phyloP scores from a whole-genome alignment of 805 yeast species.

The Pichia rugopelliculosa region DNA sequence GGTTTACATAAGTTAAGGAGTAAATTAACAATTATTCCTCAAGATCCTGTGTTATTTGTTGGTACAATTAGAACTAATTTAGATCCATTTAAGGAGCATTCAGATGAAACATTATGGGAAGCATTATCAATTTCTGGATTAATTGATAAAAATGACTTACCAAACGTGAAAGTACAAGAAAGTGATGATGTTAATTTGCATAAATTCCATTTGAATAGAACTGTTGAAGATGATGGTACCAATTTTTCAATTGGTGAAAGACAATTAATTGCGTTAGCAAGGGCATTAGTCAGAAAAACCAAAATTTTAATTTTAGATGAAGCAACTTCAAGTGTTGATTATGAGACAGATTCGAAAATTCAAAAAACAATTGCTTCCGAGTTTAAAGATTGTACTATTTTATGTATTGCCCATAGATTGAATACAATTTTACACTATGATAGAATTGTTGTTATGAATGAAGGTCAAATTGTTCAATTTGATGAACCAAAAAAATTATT shows the following conservation, averaged over 20 bases:
- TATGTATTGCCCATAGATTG: conserved; percentile 68
- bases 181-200: conserved; percentile 29
- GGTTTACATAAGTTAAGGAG: conserved; percentile 51
- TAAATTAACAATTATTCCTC: conserved; percentile 60
- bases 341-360: conserved; percentile 59
- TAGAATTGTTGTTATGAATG: conserved; percentile 50
- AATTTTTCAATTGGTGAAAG: conserved; percentile 70
- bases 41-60: conserved; percentile 59
- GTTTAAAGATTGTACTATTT: conserved; percentile 55
- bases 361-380: conserved; percentile 53
- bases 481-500: conserved; percentile 47
- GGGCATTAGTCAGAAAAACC: conserved; percentile 60
- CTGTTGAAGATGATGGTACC: conserved; percentile 60
- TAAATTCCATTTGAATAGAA: conserved; percentile 55
- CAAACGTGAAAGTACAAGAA: conserved; percentile 28
- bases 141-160: conserved; percentile 34
- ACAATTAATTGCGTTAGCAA: conserved; percentile 59
- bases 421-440: conserved; percentile 57
- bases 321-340: conserved; percentile 73
- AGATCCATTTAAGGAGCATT: conserved; percentile 50
- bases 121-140: conserved; percentile 52
- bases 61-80: conserved; percentile 53
- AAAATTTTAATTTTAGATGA: conserved; percentile 63
- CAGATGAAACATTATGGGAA: conserved; percentile 51
- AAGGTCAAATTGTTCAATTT: conserved; percentile 47